A percentile compares a stretch with the other conserved stretches of the same genome.
Evolutionary conservation across 306 rosid genomes (phyloP).

Genomic region (Hippophae tibetana): DNA sequence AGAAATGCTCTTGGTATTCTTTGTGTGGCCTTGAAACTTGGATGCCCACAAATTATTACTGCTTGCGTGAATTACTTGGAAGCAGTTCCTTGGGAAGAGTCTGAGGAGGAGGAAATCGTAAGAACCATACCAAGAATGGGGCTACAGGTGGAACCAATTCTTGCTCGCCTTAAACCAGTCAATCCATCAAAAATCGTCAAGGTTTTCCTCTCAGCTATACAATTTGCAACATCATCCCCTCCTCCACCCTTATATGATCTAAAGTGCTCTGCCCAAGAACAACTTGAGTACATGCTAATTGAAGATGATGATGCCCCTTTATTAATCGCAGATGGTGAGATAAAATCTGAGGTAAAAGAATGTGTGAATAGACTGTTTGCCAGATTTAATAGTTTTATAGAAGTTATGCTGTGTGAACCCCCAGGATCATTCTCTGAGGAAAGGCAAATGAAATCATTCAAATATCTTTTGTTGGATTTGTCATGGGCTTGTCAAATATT

Average conservation of each 20-base stretch:
- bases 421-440: slow-evolving; percentile 34
- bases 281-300: slow-evolving; percentile 86
- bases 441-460: slow-evolving; percentile 39
- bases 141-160: slow-evolving; percentile 54
- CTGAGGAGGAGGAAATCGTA: slow-evolving; percentile 89
- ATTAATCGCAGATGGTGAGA: slow-evolving; percentile 48
- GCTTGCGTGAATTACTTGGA: slow-evolving; percentile 79
- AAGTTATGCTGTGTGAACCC: slow-evolving; percentile 39
- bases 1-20: slow-evolving; percentile 73
- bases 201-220: slow-evolving; percentile 60
- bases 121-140: slow-evolving; percentile 71
- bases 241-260: slow-evolving; percentile 50
- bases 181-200: slow-evolving; percentile 39
- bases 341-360: slow-evolving; percentile 58
- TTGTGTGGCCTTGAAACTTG: slow-evolving; percentile 68
- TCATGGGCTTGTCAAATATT: slow-evolving; percentile 71
- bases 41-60: slow-evolving; percentile 52
- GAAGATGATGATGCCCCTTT: slow-evolving; percentile 89
- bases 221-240: slow-evolving; percentile 73
- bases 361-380: slow-evolving; percentile 51
- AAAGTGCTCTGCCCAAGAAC: slow-evolving; percentile 85
- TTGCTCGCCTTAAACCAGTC: slow-evolving; percentile 90
- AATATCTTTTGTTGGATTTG: slow-evolving; percentile 55
- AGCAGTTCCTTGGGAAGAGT: slow-evolving; percentile 92
- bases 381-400: slow-evolving; percentile 44